Conservation (phyloP, 2,329 filamentous ascomycete genomes). For the Trichoderma sp. region DNA sequence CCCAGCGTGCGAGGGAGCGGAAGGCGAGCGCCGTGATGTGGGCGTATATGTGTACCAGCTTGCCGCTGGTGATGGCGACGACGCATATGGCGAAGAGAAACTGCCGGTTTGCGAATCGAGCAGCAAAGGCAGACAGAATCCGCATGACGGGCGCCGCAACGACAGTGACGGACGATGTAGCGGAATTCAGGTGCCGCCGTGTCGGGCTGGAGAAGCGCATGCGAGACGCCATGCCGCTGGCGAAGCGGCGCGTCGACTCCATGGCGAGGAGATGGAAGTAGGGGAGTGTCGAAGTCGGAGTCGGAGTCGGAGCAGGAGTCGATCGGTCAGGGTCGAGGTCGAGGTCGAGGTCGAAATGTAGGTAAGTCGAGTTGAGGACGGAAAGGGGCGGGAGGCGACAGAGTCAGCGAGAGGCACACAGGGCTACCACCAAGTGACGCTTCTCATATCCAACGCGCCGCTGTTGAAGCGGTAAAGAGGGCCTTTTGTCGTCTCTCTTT, state of each 20-base stretch:
- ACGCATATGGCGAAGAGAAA: constrained; percentile 40
- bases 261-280: not conserved
- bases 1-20: constrained; percentile 38
- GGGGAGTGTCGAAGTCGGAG: not conserved
- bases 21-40: constrained; percentile 39
- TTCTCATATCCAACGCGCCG: constrained; percentile 28
- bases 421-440: constrained; percentile 22
- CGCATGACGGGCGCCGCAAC: constrained; percentile 21
- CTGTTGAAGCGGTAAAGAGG: constrained; percentile 28
- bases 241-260: constrained; percentile 23
- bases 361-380: not conserved
- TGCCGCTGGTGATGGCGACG: constrained; percentile 39
- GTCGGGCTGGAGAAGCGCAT: constrained; percentile 13
- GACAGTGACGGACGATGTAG: not conserved
- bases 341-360: constrained; percentile 8
- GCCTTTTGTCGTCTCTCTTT: not conserved
- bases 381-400: not conserved
- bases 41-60: constrained; percentile 40
- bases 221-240: constrained; percentile 27
- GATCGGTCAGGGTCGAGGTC: constrained; percentile 10
- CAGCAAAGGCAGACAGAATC: constrained; percentile 28
- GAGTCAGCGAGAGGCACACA: constrained; percentile 7
- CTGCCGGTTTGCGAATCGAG: constrained; percentile 37
- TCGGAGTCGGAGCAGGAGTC: not conserved
- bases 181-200: constrained; percentile 6